Percentiles rank a stretch among this genome's conserved stretches.
Conservation (phyloP, 208 protist genomes). For the Trypanosomatidae sp. region DNA sequence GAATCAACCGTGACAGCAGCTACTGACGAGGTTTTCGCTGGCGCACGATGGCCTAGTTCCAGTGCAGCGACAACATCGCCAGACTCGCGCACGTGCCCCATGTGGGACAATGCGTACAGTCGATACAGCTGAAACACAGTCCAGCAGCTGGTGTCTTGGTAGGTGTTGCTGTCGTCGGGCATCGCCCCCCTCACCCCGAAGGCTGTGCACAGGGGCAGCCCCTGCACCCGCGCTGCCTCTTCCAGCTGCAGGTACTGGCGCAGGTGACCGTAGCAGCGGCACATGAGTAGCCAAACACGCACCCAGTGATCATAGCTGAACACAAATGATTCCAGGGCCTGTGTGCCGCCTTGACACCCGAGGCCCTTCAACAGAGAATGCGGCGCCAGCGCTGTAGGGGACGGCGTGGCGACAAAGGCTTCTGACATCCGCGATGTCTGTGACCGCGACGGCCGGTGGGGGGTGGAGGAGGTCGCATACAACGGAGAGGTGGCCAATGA, state of each 20-base stretch:
- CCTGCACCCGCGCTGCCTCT: conserved; percentile 19
- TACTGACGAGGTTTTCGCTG: neutral
- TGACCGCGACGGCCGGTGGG: neutral
- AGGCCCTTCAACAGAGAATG: conserved; percentile 5
- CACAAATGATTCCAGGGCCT: conserved; percentile 5
- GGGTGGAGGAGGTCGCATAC: neutral
- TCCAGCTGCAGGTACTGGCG: conserved; percentile 24
- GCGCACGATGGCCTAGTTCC: neutral
- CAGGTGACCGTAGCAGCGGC: conserved; percentile 23
- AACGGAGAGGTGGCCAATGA: neutral
- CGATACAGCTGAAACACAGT: conserved; percentile 24
- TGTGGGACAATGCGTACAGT: conserved; percentile 23
- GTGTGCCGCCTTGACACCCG: conserved; percentile 2
- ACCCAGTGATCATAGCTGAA: conserved; percentile 21
- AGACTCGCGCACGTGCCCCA: conserved; percentile 26
- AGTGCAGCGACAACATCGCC: conserved; percentile 6
- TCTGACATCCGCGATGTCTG: neutral
- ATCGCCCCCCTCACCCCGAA: conserved; percentile 10
- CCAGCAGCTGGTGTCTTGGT: conserved; percentile 1
- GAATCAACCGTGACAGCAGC: neutral
- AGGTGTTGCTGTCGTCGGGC: neutral
- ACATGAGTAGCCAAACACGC: conserved; percentile 28
- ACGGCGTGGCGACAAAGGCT: neutral
- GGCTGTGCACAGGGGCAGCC: conserved; percentile 17
- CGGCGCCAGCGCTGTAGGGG: neutral